Base-by-base conservation (phyloP, 2,329 filamentous ascomycete genomes). In the Phoma sp. region DNA sequence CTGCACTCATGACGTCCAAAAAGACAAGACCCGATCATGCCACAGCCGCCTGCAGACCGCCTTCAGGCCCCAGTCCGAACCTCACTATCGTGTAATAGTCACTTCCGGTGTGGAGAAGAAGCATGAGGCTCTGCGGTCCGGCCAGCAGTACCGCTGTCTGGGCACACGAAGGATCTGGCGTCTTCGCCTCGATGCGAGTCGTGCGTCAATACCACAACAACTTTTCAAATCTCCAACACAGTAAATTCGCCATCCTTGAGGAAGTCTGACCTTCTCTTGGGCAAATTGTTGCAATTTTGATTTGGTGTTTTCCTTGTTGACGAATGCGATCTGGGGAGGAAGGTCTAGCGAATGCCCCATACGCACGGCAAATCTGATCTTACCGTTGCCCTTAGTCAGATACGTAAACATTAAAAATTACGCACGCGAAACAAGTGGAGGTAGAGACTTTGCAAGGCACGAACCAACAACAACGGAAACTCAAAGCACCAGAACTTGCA, bases 51-150 rank as follows among this genome's bases (percentile, higher is more conserved):
- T 29, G 25, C 24, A 46, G 36, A 55, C 46, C 46, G 40, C 46
- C 52, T 50, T 45, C 46, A 36, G 31, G 46, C 29, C 46, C 51
- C 35, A 31, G 17, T 15, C 41, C 25, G 25, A 9, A 41, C 36
- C n/a, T 50, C 15, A 35, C 52, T 55, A 55, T 50, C 37, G 46
- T 55, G 52, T 50, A 55, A 50, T 55, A 50, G 52, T 46, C 52
- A 38, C 41, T 24, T 50, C 15, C 40, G 25, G 15, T 50, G 52
- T 55, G 46, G 52, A 50, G 52, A 31, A 31, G 29, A 31, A 31
- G 29, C 40, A 41, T 55, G 52, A 55, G 52, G 46, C 52, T 55
- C 51, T 50, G 46, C 52, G 52, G 46, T 46, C 46, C 46, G 46
- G 40, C 41, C 36, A 55, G 41, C 17, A 36, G 33, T 39, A 48